Evolutionary conservation across 2,329 filamentous ascomycete genomes (phyloP).

Genomic region (Diaporthe sp.): DNA sequence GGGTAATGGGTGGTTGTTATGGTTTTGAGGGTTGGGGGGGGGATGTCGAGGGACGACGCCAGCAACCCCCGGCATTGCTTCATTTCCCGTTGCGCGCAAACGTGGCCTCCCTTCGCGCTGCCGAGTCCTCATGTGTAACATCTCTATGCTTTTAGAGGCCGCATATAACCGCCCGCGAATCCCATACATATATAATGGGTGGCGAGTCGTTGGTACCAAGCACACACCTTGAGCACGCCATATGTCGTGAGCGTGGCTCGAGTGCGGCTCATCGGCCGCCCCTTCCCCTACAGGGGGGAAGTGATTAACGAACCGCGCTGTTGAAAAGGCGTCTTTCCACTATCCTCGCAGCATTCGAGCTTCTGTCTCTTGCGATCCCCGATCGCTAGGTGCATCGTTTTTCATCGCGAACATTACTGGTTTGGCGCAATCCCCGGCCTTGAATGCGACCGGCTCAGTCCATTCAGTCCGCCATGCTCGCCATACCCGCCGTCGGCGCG

Average conservation of each 20-base stretch:
- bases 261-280: constrained; percentile 11
- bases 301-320: not conserved
- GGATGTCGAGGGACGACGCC: not conserved
- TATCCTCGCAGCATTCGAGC: not conserved
- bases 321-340: not conserved
- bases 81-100: constrained; percentile 27
- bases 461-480: constrained; percentile 29
- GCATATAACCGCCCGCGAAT: not conserved
- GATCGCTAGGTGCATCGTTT: not conserved
- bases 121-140: not conserved
- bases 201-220: not conserved
- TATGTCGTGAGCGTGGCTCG: constrained; percentile 34
- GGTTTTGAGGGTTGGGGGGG: not conserved
- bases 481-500: constrained; percentile 48
- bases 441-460: not conserved
- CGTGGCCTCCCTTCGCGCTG: not conserved
- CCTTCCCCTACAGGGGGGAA: not conserved
- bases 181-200: not conserved
- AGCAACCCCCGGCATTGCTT: not conserved
- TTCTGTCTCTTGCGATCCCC: not conserved
- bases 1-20: not conserved
- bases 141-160: not conserved
- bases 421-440: not conserved
- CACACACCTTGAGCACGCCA: constrained; percentile 34
- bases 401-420: constrained; percentile 40